Conservation (phyloP, 2,329 filamentous ascomycete genomes). For the Alternaria viburni region DNA sequence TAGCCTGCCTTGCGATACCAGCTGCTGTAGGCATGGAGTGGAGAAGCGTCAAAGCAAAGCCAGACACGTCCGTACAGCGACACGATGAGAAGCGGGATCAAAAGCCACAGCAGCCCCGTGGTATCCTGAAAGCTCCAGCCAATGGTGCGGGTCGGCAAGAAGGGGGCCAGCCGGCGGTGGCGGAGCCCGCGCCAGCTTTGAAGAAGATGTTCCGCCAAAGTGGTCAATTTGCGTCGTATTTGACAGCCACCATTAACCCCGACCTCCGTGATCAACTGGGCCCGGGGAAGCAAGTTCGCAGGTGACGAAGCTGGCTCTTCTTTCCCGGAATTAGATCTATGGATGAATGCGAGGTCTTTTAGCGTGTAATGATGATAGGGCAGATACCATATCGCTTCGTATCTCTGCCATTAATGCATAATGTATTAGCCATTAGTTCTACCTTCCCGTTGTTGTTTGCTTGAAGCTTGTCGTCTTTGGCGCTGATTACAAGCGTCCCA, state of each 20-base stretch:
- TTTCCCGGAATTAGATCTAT: neutral
- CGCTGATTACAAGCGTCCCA: neutral
- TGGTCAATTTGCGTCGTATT: conserved; percentile 30
- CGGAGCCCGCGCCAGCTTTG: conserved; percentile 19
- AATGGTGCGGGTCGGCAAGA: neutral
- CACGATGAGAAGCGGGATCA: conserved; percentile 21
- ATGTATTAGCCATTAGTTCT: neutral
- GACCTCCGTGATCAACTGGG: conserved; percentile 26
- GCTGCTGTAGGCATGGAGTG: conserved; percentile 66
- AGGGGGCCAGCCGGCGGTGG: neutral
- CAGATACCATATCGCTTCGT: neutral
- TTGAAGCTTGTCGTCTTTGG: neutral
- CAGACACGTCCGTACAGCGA: neutral
- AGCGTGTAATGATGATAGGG: conserved; percentile 1
- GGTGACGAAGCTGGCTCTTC: neutral
- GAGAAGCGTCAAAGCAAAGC: conserved; percentile 66
- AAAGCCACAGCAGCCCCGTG: neutral
- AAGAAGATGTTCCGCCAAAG: conserved; percentile 28
- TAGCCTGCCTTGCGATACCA: conserved; percentile 61
- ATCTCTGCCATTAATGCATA: conserved; percentile 2
- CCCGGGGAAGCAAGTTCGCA: neutral
- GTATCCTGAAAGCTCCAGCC: conserved; percentile 3
- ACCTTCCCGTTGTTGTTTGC: neutral
- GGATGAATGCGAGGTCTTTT: neutral
- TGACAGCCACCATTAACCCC: conserved; percentile 34